These are phyloP conservation scores for Talaromyces thailandensis DNA, from an alignment of 495 filamentous ascomycete species.

Conservation along the genomic window DNA sequence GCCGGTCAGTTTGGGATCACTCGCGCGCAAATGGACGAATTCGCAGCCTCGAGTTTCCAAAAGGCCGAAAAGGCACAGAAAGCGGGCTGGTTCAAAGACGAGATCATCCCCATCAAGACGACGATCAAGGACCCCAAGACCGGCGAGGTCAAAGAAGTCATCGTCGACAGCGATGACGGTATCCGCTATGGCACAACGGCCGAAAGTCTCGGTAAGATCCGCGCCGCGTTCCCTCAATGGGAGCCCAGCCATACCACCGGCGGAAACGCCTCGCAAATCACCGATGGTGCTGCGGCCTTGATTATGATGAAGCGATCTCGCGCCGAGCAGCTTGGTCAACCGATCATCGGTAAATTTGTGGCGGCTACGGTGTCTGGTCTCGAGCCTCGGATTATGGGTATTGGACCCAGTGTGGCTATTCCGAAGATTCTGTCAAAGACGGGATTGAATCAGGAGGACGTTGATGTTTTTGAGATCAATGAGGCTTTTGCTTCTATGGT, in stretches of 20 bases:
- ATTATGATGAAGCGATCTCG: conserved; percentile 89
- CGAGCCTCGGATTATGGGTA: conserved; percentile 92
- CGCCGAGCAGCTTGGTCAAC: conserved; percentile 73
- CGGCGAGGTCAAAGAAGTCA: conserved; percentile 66
- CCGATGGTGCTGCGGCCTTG: conserved; percentile 84
- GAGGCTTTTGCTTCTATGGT: conserved; percentile 97
- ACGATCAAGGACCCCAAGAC: conserved; percentile 73
- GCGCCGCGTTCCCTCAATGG: conserved; percentile 81
- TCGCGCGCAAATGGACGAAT: conserved; percentile 69
- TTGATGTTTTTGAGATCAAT: conserved; percentile 89
- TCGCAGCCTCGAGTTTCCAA: conserved; percentile 73
- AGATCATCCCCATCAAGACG: conserved; percentile 81
- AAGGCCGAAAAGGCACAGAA: conserved; percentile 88
- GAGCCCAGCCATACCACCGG: conserved; percentile 79
- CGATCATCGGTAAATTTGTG: conserved; percentile 86
- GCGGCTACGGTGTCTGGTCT: conserved; percentile 82
- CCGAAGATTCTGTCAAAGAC: conserved; percentile 83
- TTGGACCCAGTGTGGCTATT: conserved; percentile 85
- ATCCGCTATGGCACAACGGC: conserved; percentile 83
- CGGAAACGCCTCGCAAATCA: conserved; percentile 89
- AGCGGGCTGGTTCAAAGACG: conserved; percentile 81
- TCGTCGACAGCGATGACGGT: conserved; percentile 79
- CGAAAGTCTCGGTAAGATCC: conserved; percentile 72
- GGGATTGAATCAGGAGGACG: conserved; percentile 65
- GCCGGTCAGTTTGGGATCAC: conserved; percentile 75